Percentiles rank a stretch among this genome's conserved stretches.
These are phyloP conservation scores for Carex arenaria DNA, from an alignment of 202 grass and related monocot species.

Conservation along the genomic window DNA sequence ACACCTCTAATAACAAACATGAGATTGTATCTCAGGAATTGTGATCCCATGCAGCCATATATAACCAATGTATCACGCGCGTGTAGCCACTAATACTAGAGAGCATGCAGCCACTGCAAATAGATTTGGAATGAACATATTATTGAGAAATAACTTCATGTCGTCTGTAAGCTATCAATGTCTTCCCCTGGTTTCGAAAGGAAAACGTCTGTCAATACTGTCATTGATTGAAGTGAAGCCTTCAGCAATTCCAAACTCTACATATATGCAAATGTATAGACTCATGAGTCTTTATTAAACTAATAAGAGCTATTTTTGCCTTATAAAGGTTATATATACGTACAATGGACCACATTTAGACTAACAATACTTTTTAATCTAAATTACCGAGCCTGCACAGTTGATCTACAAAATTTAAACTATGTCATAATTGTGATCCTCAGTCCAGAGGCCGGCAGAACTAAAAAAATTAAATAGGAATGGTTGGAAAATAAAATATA, in stretches of 20 bases:
- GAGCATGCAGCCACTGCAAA: neutral
- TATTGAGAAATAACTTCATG: conserved; percentile 11
- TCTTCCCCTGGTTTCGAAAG: neutral
- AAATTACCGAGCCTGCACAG: neutral
- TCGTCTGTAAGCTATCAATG: conserved; percentile 11
- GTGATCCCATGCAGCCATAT: neutral
- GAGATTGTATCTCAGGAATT: no score
- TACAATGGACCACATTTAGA: neutral
- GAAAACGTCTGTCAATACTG: conserved; percentile 49
- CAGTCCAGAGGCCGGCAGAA: no score
- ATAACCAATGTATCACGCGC: neutral
- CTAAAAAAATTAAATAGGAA: no score
- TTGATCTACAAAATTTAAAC: no score
- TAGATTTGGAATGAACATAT: neutral
- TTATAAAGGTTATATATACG: neutral
- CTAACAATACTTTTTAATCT: neutral
- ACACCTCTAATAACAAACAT: neutral
- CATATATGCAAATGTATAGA: neutral
- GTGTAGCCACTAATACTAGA: neutral
- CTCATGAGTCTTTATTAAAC: neutral
- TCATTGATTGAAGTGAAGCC: conserved; percentile 35
- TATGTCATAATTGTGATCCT: no score
- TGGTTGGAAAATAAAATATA: no score
- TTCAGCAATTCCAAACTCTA: conserved; percentile 50
- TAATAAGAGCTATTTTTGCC: neutral